Percentiles rank a stretch among this genome's conserved stretches.
These are phyloP conservation scores for Rhododendron ovatum DNA, from an alignment of 148 eudicot genomes.

Conservation along the genomic window DNA sequence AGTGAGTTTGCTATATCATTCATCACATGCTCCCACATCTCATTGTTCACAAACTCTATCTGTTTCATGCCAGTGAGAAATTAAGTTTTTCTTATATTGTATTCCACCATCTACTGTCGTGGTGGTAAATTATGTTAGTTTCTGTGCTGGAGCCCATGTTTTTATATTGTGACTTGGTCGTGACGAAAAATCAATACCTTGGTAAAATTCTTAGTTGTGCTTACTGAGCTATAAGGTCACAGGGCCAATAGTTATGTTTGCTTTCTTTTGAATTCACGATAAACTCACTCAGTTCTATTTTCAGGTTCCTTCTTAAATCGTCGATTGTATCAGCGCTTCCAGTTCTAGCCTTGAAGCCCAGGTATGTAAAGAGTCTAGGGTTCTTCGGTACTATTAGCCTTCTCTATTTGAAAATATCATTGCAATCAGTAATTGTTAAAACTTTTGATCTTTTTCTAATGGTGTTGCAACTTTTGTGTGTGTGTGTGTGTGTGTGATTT, in stretches of 20 bases:
- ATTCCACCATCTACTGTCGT: not conserved
- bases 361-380: constrained; percentile 20
- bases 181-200: not conserved
- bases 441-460: not conserved
- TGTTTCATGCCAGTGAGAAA: not conserved
- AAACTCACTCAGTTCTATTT: constrained; percentile 10
- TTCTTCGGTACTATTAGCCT: not conserved
- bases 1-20: not conserved
- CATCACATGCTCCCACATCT: not conserved
- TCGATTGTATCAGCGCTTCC: constrained; percentile 57
- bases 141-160: not conserved
- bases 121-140: not conserved
- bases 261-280: not conserved
- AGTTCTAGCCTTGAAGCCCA: constrained; percentile 43
- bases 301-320: constrained; percentile 64
- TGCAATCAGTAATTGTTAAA: not conserved
- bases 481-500: not conserved
- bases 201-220: not conserved
- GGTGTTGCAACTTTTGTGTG: not conserved
- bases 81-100: not conserved
- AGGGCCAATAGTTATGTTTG: not conserved
- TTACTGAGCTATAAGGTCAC: not conserved
- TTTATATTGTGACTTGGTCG: not conserved
- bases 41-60: not conserved
- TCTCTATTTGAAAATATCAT: not conserved